Percentiles rank a stretch among this genome's conserved stretches.
phyloP scores from a whole-genome alignment of 768 basidiomycete genomes.

The Holtermanniella nyarrowii region DNA sequence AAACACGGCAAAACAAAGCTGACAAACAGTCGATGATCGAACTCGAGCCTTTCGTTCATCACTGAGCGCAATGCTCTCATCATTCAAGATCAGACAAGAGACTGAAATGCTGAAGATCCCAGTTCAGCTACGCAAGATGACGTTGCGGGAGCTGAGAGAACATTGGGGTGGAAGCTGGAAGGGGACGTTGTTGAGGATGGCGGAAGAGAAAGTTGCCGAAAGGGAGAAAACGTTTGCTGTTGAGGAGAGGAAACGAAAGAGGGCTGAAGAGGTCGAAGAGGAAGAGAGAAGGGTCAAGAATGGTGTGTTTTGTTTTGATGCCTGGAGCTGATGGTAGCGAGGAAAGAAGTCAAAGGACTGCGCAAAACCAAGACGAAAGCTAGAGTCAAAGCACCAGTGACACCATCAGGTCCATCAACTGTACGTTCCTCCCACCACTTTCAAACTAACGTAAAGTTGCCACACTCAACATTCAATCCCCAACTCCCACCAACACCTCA shows the following conservation, averaged over 20 bases:
- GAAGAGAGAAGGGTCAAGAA: constrained; percentile 19
- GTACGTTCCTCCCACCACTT: not conserved
- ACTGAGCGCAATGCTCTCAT: constrained; percentile 25
- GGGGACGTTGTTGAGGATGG: constrained; percentile 24
- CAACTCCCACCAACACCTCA: constrained; percentile 47
- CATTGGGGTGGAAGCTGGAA: constrained; percentile 36
- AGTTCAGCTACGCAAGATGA: constrained; percentile 28
- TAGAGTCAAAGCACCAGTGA: not conserved
- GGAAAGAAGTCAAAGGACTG: constrained; percentile 3
- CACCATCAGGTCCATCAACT: not conserved
- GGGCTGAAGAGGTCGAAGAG: constrained; percentile 10
- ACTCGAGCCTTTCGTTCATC: constrained; percentile 22
- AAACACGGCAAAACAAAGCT: not conserved
- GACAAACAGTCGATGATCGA: constrained; percentile 28
- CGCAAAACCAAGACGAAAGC: not conserved
- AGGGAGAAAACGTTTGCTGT: too few species aligned
- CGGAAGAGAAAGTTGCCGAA: constrained; percentile 20
- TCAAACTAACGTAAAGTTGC: constrained; percentile 17
- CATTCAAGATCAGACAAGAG: constrained; percentile 35
- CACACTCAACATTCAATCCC: constrained; percentile 54
- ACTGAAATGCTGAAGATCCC: constrained; percentile 39
- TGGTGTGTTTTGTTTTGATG: not conserved
- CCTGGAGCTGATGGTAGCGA: constrained; percentile 6
- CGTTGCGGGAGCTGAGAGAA: constrained; percentile 28
- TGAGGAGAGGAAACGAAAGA: constrained; percentile 14